These are phyloP conservation scores for Helotiales sp. DNA, from an alignment of 2,329 filamentous ascomycete genomes.

Conservation along the genomic window DNA sequence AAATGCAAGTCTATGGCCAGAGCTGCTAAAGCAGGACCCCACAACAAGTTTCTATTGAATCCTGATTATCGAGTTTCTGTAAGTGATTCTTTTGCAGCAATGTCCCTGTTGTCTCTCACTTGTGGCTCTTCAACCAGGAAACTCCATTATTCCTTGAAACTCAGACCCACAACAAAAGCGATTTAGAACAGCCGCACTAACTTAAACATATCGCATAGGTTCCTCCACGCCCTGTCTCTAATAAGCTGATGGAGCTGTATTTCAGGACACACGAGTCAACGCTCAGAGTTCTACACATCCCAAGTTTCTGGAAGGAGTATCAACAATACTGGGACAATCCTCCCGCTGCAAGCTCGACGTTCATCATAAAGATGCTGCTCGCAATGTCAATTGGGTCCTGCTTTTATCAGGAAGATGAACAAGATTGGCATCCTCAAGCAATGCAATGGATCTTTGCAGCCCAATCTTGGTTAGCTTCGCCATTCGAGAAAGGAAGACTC, in stretches of 20 bases:
- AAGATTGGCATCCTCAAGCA: conserved; percentile 14
- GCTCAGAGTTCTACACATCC: conserved; percentile 47
- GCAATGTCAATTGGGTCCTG: conserved; percentile 27
- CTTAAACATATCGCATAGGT: no score
- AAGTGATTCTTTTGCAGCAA: no score
- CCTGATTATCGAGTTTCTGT: conserved; percentile 18
- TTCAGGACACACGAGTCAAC: conserved; percentile 43
- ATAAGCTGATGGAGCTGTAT: conserved; percentile 42
- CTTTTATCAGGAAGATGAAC: conserved; percentile 23
- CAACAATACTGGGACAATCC: conserved; percentile 40
- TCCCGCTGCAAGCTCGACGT: conserved; percentile 10
- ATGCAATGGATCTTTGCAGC: conserved; percentile 28
- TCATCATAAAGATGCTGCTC: conserved; percentile 27
- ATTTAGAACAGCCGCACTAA: no score
- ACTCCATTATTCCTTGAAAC: no score
- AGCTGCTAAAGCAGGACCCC: conserved; percentile 19
- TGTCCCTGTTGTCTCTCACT: no score
- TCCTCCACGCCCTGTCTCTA: conserved; percentile 29
- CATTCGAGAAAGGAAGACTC: conserved; percentile 48
- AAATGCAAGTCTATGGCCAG: conserved; percentile 25
- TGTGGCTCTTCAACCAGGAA: no score
- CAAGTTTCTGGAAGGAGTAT: conserved; percentile 47
- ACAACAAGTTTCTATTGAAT: conserved; percentile 15
- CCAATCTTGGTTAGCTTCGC: conserved; percentile 25
- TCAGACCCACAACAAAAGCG: no score